Evolutionary conservation across 768 basidiomycete genomes (phyloP).

Genomic region (Trametes cinnabarina): DNA sequence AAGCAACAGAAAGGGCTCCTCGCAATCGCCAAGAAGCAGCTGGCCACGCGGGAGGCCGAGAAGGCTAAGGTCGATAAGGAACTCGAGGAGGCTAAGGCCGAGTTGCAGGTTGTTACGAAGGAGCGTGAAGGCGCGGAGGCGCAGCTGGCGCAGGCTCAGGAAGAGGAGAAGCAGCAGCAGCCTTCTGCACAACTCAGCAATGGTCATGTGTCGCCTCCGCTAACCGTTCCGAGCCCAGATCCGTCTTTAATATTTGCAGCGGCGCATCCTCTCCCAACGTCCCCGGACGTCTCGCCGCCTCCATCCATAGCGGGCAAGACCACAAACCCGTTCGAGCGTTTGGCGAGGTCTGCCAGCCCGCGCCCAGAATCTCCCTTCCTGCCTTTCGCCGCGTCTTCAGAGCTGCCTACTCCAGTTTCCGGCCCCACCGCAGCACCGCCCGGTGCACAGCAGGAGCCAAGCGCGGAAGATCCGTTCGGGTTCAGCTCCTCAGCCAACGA

Average conservation of each 20-base stretch:
- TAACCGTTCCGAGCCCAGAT: conserved; percentile 20
- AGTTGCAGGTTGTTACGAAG: conserved; percentile 47
- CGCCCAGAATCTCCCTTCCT: conserved; percentile 63
- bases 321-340: conserved; percentile 88
- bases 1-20: conserved; percentile 95
- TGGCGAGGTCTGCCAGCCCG: conserved; percentile 47
- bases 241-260: conserved; percentile 48
- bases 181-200: conserved; percentile 20
- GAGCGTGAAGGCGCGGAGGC: conserved; percentile 59
- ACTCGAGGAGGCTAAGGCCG: conserved; percentile 60
- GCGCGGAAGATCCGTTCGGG: conserved; percentile 50
- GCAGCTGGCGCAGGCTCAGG: conserved; percentile 36
- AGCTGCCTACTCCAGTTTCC: conserved; percentile 35
- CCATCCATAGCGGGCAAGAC: conserved; percentile 58
- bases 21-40: conserved; percentile 93
- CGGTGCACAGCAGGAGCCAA: conserved; percentile 24
- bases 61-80: conserved; percentile 70
- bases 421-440: conserved; percentile 21
- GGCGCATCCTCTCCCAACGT: conserved; percentile 47
- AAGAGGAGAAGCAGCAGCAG: conserved; percentile 17
- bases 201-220: conserved; percentile 22
- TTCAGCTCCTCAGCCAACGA: conserved; percentile 36
- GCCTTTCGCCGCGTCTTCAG: conserved; percentile 42
- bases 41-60: conserved; percentile 79
- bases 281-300: conserved; percentile 43